These are phyloP conservation scores for Encephalitozoon cuniculi DNA, from an alignment of 371 early-diverging fungal genomes.

Conservation along the genomic window DNA sequence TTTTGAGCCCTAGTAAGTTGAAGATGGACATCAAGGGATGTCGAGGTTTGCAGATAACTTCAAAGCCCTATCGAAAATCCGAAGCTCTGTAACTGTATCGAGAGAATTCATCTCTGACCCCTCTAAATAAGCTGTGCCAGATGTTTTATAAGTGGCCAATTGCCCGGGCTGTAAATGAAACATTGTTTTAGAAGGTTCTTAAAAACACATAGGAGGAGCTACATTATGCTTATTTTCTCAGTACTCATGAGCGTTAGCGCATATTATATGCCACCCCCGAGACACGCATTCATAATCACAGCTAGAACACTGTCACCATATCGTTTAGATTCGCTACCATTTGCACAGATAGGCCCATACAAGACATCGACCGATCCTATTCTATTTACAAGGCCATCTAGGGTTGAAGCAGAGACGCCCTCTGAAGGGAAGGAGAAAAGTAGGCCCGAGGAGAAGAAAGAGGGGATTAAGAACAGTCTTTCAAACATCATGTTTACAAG, in stretches of 20 bases:
- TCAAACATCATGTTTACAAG: neutral
- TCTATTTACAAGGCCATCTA: neutral
- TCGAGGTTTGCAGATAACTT: neutral
- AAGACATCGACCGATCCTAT: neutral
- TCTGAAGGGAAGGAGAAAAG: neutral
- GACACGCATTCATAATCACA: constrained; percentile 30
- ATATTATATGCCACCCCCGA: constrained; percentile 6
- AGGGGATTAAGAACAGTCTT: neutral
- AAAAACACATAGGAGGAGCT: neutral
- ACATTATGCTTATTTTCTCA: neutral
- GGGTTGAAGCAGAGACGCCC: neutral
- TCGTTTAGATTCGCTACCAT: neutral
- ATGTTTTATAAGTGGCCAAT: neutral
- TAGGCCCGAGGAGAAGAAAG: neutral
- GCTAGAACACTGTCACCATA: constrained; percentile 14
- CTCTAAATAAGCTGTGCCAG: neutral
- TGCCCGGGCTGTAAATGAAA: neutral
- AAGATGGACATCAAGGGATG: constrained; percentile 18
- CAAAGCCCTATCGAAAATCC: neutral
- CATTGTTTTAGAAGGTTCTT: neutral
- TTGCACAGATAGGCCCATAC: neutral
- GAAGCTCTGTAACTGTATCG: too few species aligned
- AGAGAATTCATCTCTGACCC: too few species aligned
- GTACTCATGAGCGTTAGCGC: neutral
- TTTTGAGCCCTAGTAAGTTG: constrained; percentile 9